Base-by-base conservation (phyloP, 305 asterid species). In the Fraxinus velutina region DNA sequence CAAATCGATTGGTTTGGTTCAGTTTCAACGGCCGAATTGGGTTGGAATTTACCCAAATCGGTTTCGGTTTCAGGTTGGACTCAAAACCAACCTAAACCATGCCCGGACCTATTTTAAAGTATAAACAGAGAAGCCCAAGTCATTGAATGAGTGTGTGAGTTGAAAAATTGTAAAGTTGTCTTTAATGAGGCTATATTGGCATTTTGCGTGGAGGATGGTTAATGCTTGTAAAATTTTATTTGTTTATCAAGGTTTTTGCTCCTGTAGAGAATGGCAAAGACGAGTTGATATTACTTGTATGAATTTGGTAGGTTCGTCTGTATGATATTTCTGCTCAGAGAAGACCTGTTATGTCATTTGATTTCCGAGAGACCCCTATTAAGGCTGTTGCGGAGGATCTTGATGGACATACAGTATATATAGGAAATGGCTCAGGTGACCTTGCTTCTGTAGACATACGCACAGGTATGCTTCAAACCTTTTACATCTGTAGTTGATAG, bases 391-490 rank as follows among this genome's bases (percentile, higher is more conserved):
- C 89, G 62, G 97, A 88, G 86, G 99, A 96, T 86, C 82, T 77
- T 73, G 98, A 96, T 80, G 98, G 98, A 42, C 89, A 91, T 17
- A 92, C 93, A 47, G 79, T 96, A 77, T 94, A 93, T 82, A 68
- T 90, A 77, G 98, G 98, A 86, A 96, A 93, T 88, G 97, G 97
- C 60, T 89, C 97, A 3, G 99, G 99, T 3, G 99, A 96, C 87
- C 97, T 96, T 86, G 99, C 98, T 84, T 91, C 97, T 79, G 39
- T 90, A 83, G 98, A 96, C 84, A 89, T 90, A 37, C 98, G 98
- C 37, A 96, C 97, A 87, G 98, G 99, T 96, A 80, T 42, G 79
- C 17, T 73, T 79, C 33, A 15, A 33, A 34, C 19, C 60, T 79
- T 79, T 37, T 73, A 76, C 77, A 37, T 76, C 39, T 83, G 68